phyloP scores from a whole-genome alignment of 208 protist genomes.

The Acanthamoeba rhysodes region DNA sequence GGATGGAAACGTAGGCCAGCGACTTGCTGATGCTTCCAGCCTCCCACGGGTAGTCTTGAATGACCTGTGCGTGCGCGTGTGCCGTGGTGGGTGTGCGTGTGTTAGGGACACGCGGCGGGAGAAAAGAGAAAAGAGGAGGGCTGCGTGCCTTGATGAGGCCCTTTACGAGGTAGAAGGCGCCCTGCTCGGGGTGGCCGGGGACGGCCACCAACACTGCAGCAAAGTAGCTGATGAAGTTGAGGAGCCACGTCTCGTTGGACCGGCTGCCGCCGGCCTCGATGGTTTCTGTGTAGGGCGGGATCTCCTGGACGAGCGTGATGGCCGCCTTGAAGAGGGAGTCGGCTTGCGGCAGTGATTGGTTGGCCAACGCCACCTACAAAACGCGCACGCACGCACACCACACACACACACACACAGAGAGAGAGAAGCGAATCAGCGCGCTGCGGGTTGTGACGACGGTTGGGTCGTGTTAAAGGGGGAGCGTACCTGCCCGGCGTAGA shows the following conservation, averaged over 20 bases:
- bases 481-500: slow-evolving; percentile 76
- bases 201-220: slow-evolving; percentile 80
- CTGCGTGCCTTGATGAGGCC: slow-evolving; percentile 84
- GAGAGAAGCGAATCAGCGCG: neutral
- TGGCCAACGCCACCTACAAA: slow-evolving; percentile 81
- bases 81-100: too few species aligned
- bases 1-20: slow-evolving; percentile 71
- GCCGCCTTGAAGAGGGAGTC: slow-evolving; percentile 87
- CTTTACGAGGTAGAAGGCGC: slow-evolving; percentile 86
- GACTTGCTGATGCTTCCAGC: slow-evolving; percentile 70
- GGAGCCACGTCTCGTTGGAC: slow-evolving; percentile 82
- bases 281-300: slow-evolving; percentile 74
- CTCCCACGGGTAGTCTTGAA: slow-evolving; percentile 82
- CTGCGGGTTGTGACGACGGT: neutral
- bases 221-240: slow-evolving; percentile 80
- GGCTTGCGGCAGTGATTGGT: slow-evolving; percentile 88
- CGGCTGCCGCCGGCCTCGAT: slow-evolving; percentile 73
- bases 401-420: neutral
- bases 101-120: neutral
- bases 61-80: neutral
- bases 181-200: slow-evolving; percentile 88
- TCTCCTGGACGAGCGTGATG: slow-evolving; percentile 87
- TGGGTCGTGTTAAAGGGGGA: neutral
- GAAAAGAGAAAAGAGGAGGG: neutral
- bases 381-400: neutral